phyloP scores from a whole-genome alignment of 805 yeast genomes.

The Pichia scutulata region DNA sequence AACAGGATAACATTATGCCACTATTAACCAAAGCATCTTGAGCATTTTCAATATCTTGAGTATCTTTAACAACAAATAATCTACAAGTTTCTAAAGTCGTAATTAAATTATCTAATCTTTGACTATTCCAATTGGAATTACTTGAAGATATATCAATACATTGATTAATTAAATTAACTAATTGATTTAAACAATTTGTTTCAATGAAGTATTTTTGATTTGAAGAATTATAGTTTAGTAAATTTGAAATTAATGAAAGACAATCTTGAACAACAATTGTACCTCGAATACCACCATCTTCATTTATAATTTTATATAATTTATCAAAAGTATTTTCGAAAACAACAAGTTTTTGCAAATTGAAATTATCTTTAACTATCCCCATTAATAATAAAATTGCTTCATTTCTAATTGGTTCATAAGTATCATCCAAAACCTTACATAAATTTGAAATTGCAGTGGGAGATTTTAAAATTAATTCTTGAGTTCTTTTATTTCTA shows the following conservation, averaged over 20 bases:
- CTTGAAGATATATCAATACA: constrained; percentile 40
- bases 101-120: constrained; percentile 56
- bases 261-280: constrained; percentile 90
- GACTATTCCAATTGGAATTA: constrained; percentile 56
- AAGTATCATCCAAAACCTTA: constrained; percentile 46
- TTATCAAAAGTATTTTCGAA: constrained; percentile 88
- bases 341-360: constrained; percentile 87
- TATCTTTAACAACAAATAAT: constrained; percentile 65
- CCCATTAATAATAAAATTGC: constrained; percentile 78
- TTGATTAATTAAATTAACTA: constrained; percentile 55
- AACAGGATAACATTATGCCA: constrained; percentile 56
- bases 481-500: constrained; percentile 67
- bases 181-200: constrained; percentile 64
- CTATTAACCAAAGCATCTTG: constrained; percentile 55
- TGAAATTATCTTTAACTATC: constrained; percentile 70
- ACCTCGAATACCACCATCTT: constrained; percentile 86
- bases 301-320: constrained; percentile 68
- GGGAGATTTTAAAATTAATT: constrained; percentile 63
- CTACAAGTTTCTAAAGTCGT: constrained; percentile 66
- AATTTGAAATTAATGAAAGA: constrained; percentile 61
- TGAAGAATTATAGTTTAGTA: constrained; percentile 74
- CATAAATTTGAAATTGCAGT: constrained; percentile 76
- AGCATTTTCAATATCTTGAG: constrained; percentile 50
- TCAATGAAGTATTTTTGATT: constrained; percentile 87
- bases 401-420: constrained; percentile 88